These are phyloP conservation scores for Schizosaccharomyces osmophilus DNA, from an alignment of 805 yeast genomes.

Conservation along the genomic window DNA sequence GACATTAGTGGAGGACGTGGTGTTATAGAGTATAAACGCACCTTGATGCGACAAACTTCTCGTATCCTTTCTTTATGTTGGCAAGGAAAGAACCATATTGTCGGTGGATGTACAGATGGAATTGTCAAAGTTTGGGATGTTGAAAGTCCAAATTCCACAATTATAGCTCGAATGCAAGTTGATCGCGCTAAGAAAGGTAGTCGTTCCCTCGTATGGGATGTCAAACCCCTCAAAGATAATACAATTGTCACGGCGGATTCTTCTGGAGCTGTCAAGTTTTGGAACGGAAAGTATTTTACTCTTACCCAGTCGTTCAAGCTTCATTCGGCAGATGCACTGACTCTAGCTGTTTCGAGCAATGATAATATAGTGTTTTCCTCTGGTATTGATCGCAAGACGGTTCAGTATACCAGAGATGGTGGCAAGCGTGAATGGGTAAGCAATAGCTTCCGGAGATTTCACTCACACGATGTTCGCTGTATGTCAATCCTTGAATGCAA, in stretches of 20 bases:
- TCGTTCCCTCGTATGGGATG: constrained; percentile 79
- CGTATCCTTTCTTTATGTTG: constrained; percentile 61
- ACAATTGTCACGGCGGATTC: constrained; percentile 92
- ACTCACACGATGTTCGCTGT: constrained; percentile 27
- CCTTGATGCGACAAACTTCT: constrained; percentile 52
- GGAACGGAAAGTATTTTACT: constrained; percentile 66
- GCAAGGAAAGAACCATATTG: constrained; percentile 36
- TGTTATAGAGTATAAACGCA: constrained; percentile 43
- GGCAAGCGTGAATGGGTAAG: constrained; percentile 36
- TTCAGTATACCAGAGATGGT: constrained; percentile 34
- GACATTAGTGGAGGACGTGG: constrained; percentile 80
- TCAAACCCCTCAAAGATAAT: constrained; percentile 33
- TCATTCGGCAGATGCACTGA: constrained; percentile 79
- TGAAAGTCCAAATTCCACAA: constrained; percentile 15
- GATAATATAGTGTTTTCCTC: constrained; percentile 37
- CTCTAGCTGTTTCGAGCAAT: constrained; percentile 31
- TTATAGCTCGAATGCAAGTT: constrained; percentile 70
- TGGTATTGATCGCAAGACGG: constrained; percentile 83
- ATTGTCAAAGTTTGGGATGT: constrained; percentile 56
- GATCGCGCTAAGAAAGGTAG: constrained; percentile 59
- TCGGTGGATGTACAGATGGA: constrained; percentile 95
- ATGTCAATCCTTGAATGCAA: constrained; percentile 17
- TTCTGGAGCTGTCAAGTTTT: constrained; percentile 75
- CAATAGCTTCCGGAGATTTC: constrained; percentile 51
- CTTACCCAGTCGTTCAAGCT: constrained; percentile 55